Evolutionary conservation across 305 asterid species (phyloP).

Genomic region (Galium porrigens): DNA sequence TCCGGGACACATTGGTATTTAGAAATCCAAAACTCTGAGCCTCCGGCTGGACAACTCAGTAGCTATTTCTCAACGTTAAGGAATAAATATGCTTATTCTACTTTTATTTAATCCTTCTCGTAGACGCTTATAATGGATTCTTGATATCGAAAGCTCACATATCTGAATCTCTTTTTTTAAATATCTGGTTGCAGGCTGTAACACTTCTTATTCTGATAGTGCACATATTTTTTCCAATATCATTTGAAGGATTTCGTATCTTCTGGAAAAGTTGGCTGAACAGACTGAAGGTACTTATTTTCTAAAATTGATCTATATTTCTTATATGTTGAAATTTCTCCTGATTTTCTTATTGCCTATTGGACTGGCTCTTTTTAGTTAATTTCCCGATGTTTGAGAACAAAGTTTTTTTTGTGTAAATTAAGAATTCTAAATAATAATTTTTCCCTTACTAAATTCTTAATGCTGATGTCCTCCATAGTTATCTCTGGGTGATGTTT

Average conservation of each 20-base stretch:
- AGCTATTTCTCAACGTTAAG: background rate
- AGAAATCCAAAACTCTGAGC: background rate
- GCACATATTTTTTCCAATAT: conserved; percentile 58
- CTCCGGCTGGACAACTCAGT: background rate
- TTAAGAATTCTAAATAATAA: background rate
- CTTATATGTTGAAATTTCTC: conserved; percentile 5
- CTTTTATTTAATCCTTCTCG: background rate
- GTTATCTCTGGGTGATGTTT: background rate
- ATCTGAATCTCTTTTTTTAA: background rate
- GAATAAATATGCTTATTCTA: background rate
- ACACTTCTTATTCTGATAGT: conserved; percentile 56
- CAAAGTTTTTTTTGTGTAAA: background rate
- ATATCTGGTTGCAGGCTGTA: conserved; percentile 34
- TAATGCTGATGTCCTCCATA: background rate
- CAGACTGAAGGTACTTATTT: conserved; percentile 52
- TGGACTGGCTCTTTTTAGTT: background rate
- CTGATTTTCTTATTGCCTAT: conserved; percentile 11
- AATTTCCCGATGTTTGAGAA: background rate
- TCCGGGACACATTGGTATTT: background rate
- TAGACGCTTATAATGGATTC: background rate
- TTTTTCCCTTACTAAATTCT: background rate
- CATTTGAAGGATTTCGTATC: conserved; percentile 59
- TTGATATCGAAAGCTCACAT: background rate
- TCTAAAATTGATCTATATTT: conserved; percentile 14
- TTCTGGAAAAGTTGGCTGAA: conserved; percentile 58